Conservation (phyloP, 495 filamentous ascomycete species). For the Daldinia childiae region DNA sequence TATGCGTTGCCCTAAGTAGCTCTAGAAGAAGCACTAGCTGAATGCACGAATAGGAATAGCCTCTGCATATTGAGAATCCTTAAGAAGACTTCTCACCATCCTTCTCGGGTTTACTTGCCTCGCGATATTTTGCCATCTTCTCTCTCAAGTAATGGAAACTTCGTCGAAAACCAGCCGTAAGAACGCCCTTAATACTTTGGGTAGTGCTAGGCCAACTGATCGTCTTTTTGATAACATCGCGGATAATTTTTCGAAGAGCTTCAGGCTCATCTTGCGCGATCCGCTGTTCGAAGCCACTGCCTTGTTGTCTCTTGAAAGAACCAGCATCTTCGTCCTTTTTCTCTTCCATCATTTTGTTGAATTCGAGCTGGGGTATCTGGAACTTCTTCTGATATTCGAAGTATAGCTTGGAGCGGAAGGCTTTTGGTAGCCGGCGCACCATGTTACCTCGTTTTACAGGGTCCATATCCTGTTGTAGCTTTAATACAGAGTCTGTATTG, state of each 20-base stretch:
- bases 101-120: slow-evolving; percentile 49
- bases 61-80: neutral
- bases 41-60: neutral
- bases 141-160: slow-evolving; percentile 81
- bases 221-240: slow-evolving; percentile 80
- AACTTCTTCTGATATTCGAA: slow-evolving; percentile 93
- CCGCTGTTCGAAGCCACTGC: slow-evolving; percentile 83
- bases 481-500: slow-evolving; percentile 63
- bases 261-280: slow-evolving; percentile 75
- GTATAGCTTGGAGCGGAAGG: slow-evolving; percentile 89
- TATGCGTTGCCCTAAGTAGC: neutral
- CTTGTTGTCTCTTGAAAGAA: slow-evolving; percentile 75
- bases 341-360: slow-evolving; percentile 84
- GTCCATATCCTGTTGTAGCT: slow-evolving; percentile 88
- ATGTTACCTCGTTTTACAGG: slow-evolving; percentile 90
- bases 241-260: slow-evolving; percentile 72
- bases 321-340: slow-evolving; percentile 73
- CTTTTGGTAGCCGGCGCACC: slow-evolving; percentile 88
- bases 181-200: slow-evolving; percentile 80
- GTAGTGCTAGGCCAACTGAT: slow-evolving; percentile 89
- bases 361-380: slow-evolving; percentile 81
- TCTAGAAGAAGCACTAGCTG: neutral
- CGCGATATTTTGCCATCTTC: slow-evolving; percentile 78
- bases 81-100: slow-evolving; percentile 32
- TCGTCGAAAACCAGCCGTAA: slow-evolving; percentile 76